Base-by-base conservation (phyloP, 352 stramenopile genomes). In the Phytophthora lateralis region DNA sequence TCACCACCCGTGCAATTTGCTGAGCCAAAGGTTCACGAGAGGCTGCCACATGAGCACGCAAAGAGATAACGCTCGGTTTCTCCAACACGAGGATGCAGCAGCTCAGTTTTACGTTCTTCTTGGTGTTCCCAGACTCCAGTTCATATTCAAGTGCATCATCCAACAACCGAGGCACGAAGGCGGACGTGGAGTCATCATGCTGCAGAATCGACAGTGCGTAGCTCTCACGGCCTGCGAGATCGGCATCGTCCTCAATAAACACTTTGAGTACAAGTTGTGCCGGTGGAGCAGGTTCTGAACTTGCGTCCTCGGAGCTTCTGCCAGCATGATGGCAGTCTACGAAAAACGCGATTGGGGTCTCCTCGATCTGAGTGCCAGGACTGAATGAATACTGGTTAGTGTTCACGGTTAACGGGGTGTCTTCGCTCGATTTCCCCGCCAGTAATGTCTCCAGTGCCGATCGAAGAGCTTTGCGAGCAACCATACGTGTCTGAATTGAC, bases 191-290 rank as follows among this genome's bases (percentile, higher is more conserved):
- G 2, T 59, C 53, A 21, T 67, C 56, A 2, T 71, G 61, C 30
- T 85, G 69, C 39, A 88, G 59, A 5, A 73, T 69, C 1, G 73
- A 71, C 5, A 90, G 66, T 8, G 80, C 75, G 20, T 78, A 80
- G 37, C 76, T 86, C 54, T 90, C 81, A 17, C 73, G 73, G 2
- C 70, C 75, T 8, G 75, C 78, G 20, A 82, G 54, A 42, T 75
- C 69, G 1, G 76, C 62, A 37, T 90, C 81, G 30, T 82, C 73
- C 43, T 89, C 75, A 18, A 85, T 66, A 57, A 84, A 90, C 30
- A 90, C 46, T 57, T 89, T 88, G 20, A 90, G 53, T 32, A 71
- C 59, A 17, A 81, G 55, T 34, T 44, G 55, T 4, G 30, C 44
- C 9, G 35, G 38, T 18, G 43, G 45, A 26, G 39, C 18, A 32